These are phyloP conservation scores for Hanseniaspora nectarophila DNA, from an alignment of 805 yeast species.

Conservation along the genomic window DNA sequence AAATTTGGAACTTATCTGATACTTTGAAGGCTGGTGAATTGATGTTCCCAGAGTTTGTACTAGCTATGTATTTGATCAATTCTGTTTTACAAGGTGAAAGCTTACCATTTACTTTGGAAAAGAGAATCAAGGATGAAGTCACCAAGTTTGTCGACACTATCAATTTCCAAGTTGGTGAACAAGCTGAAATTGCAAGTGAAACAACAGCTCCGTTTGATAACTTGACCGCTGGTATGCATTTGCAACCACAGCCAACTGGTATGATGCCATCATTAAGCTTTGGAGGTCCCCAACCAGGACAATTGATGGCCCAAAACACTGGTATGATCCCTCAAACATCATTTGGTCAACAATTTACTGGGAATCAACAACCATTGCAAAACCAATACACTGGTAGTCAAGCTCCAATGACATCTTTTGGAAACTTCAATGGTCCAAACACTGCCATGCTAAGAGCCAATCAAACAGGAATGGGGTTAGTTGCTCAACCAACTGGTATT, in stretches of 20 bases:
- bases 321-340: slow-evolving; percentile 33
- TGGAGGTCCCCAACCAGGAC: slow-evolving; percentile 20
- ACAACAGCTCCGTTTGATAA: slow-evolving; percentile 37
- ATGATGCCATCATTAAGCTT: slow-evolving; percentile 31
- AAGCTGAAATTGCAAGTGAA: no score
- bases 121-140: slow-evolving; percentile 68
- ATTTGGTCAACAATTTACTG: slow-evolving; percentile 25
- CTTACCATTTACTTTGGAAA: slow-evolving; percentile 62
- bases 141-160: slow-evolving; percentile 82
- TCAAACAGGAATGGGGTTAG: slow-evolving; percentile 40
- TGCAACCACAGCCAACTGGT: slow-evolving; percentile 33
- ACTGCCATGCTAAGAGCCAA: slow-evolving; percentile 37
- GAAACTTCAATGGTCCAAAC: slow-evolving; percentile 26
- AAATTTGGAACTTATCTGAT: slow-evolving; percentile 86
- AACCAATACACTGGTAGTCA: slow-evolving; percentile 35
- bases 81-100: slow-evolving; percentile 64
- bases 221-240: slow-evolving; percentile 21
- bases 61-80: slow-evolving; percentile 80
- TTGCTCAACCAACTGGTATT: slow-evolving; percentile 62
- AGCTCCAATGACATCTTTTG: slow-evolving; percentile 25
- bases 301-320: slow-evolving; percentile 32
- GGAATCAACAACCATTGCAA: slow-evolving; percentile 22
- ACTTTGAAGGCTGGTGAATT: slow-evolving; percentile 74
- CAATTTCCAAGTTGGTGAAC: slow-evolving; percentile 62
- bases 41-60: slow-evolving; percentile 86